Base-by-base conservation (phyloP, 495 filamentous ascomycete genomes). In the Aspergillus homomorphus region DNA sequence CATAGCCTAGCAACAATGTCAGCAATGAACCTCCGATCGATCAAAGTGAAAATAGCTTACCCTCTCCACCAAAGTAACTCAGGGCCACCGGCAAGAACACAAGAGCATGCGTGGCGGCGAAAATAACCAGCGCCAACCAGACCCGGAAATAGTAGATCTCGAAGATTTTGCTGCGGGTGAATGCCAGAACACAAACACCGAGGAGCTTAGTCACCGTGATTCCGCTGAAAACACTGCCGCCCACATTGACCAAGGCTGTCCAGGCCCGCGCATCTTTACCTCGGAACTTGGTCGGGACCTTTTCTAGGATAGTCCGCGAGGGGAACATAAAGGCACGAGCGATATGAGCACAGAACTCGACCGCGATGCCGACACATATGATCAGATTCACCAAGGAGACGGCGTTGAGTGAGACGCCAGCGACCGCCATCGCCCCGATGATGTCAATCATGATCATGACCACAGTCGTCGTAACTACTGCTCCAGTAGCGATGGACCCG, bases 81-180 rank as follows among this genome's bases (percentile, higher is more conserved):
- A 99, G 79, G 24, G 88, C 89, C 7, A 97, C 95, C 0, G 94
- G 94, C 59, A 99, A 74, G 72, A 96, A 96, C 2, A 99, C 82
- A 16, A 99, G 79, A 12, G 92, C 90, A 70, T 99, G 94, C 0
- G 82, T 78, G 20, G 91, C 90, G n/a, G 91, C 95, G 59, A 96
- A 90, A 20, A 91, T 62, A 41, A 98, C 91, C 59, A 99, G 79
- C 45, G 92, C 88, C 20, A 96, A 69, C 94, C 94, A 99, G 38
- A 99, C 88, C 8, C 94, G 80, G 77, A 99, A 99, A 70, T 98
- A 99, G 72, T 98, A 99, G 54, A 98, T 89, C 78, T 98, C 95
- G 67, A 99, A 99, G 69, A 99, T 98, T 83, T 97, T 98, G 72
- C 91, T 96, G 22, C 89, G 76, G 8, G 94, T 99, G 61, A 96